Base-by-base conservation (phyloP, 2,329 filamentous ascomycete genomes). In the Scleromitrula shiraiana region DNA sequence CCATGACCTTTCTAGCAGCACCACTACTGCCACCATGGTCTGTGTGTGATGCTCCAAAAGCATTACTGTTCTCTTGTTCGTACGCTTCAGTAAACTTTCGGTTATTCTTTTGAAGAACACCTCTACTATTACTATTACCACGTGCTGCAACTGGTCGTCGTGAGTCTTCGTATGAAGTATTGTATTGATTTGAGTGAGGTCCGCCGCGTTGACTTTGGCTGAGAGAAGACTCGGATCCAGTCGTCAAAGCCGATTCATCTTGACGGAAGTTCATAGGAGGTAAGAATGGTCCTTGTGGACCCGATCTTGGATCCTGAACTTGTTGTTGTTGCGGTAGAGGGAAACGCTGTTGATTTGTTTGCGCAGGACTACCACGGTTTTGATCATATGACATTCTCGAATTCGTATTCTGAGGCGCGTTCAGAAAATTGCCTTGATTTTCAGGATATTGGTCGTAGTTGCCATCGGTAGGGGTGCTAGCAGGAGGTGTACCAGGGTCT, bases 1-100 rank as follows among this genome's bases (percentile, higher is more conserved):
- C 91, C 90, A 98, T 97, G 32, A 98, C 93, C 63, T 88, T 82
- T 65, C 90, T 84, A 12, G 90, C 89, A 3, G 89, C 86, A 49
- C 88, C 88, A 55, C 83, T 91, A 65, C 86, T 94, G 37, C 91
- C 91, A 26, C 82, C 82, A 43, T 64, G 58, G 61, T 89, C 82
- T 44, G 82, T 78, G 45, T 74, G 73, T 29, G 66, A 65, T 54
- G 70, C 74, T 38, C 70, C 73, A 53, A 75, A 76, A 41, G 79
- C 77, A 46, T 71, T 73, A 52, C 74, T 82, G 50, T 79, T 77
- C 56, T 88, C 84, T 53, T 82, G 78, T 52, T 95, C 88, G 64
- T 95, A 96, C 2, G 86, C 88, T 60, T 96, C 89, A 1, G 79
- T 83, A 59, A 98, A 95, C 56, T 80, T 82, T 49, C 89, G 81